Conservation (phyloP, 345 rosid species). For the Firmiana major region DNA sequence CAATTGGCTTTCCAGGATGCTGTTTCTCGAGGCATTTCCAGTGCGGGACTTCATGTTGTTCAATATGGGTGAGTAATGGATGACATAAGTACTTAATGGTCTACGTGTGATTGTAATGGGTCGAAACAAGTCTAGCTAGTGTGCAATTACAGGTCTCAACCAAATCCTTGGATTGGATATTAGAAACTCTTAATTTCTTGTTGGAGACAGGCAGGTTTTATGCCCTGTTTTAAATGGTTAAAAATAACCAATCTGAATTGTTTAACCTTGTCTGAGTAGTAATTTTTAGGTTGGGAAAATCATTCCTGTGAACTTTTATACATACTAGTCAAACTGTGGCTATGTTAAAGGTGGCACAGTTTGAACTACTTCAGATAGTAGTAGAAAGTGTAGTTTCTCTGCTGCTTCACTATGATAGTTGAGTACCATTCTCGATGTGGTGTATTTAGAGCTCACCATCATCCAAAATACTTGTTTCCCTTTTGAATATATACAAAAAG, state of each 20-base stretch:
- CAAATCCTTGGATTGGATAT: neutral
- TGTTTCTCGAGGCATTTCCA: constrained; percentile 74
- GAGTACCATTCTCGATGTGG: neutral
- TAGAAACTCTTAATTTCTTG: neutral
- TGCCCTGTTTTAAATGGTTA: neutral
- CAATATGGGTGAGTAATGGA: constrained; percentile 74
- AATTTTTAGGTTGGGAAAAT: neutral
- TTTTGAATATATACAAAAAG: neutral
- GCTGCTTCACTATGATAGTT: neutral
- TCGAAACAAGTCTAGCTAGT: neutral
- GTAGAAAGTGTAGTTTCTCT: neutral
- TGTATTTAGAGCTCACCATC: neutral
- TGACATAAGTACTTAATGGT: neutral
- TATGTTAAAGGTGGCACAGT: constrained; percentile 8
- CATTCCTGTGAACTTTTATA: neutral
- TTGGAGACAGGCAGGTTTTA: neutral
- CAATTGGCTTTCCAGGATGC: constrained; percentile 61
- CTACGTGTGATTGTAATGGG: neutral
- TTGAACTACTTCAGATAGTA: neutral
- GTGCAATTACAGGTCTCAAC: neutral
- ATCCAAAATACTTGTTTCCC: neutral
- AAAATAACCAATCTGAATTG: neutral
- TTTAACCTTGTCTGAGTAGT: neutral
- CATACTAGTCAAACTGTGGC: neutral
- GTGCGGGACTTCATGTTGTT: constrained; percentile 71